phyloP scores from a whole-genome alignment of 2,329 filamentous ascomycete genomes.

The Hymenoscyphus occultus region DNA sequence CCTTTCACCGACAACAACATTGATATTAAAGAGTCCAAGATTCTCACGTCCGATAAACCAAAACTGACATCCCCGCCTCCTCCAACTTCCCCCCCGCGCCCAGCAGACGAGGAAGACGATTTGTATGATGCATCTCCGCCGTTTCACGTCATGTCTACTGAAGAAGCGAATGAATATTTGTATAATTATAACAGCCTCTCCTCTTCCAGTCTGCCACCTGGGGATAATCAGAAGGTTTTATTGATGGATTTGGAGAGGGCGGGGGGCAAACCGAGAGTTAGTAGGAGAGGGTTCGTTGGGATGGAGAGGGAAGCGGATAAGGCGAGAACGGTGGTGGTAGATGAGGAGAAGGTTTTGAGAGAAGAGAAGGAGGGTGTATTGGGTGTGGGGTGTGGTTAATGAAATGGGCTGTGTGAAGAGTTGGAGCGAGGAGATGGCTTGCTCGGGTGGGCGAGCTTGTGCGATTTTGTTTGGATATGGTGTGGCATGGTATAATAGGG shows the following conservation, averaged over 20 bases:
- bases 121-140: slow-evolving; percentile 23
- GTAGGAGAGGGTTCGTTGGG: background rate
- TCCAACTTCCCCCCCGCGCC: background rate
- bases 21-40: slow-evolving; percentile 19
- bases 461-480: background rate
- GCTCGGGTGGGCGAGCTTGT: background rate
- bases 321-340: background rate
- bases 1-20: background rate
- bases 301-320: background rate
- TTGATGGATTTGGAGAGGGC: slow-evolving; percentile 35
- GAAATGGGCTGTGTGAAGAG: background rate
- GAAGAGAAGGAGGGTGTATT: background rate
- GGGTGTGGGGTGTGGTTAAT: background rate
- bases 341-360: background rate
- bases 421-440: background rate
- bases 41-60: slow-evolving; percentile 14
- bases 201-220: slow-evolving; percentile 17
- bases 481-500: no score
- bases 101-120: slow-evolving; percentile 13
- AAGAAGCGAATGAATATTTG: slow-evolving; percentile 33
- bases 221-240: slow-evolving; percentile 42
- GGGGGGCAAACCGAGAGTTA: slow-evolving; percentile 3
- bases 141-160: slow-evolving; percentile 23
- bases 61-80: slow-evolving; percentile 5
- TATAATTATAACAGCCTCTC: slow-evolving; percentile 25